Evolutionary conservation across 2,329 filamentous ascomycete species (phyloP), one percentile per base, ranked within the genome.

Genomic region (Cryoendolithus antarcticus): DNA sequence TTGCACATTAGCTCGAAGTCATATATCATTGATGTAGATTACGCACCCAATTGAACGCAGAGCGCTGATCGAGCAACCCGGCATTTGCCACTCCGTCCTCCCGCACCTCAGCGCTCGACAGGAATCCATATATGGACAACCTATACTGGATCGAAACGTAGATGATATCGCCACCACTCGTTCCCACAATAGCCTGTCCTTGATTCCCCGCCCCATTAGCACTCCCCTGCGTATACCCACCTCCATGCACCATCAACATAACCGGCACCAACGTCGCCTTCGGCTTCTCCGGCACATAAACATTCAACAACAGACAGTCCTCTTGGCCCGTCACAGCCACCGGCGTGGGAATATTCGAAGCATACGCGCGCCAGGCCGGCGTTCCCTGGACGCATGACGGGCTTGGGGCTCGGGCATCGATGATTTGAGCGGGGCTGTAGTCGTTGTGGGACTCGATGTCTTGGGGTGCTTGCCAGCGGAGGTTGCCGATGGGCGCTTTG

Each of bases 241-340:
- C 61, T 11, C 61, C 61, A 39, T 57, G 58, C 11, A 57, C 65
- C 57, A 62, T 45, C 1, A 52, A 38, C 8, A 47, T 37, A 4
- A 64, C 52, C 37, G 58, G 47, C 19, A 62, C 43, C 8, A 43
- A 42, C 3, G 39, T 35, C 11, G 32, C 42, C 6, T 32, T 34
- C 19, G 62, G 61, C 32, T 59, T 52, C 4, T 47, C 48, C 4
- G 63, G 63, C 5, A 57, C 58, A 39, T 57, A 58, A 3, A 65
- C 58, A 38, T 66, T 62, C 30, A 64, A 42, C 30, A 61, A 57
- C 35, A 65, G 40, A 44, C 63, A 66, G 44, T 65, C 61, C 42
- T 66, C 62, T 21, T 41, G 28, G 4, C 35, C 34, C 7, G 35
- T 37, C 4, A 37, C 35, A 6, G 39, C 29, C 13, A 41, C 21